Percentiles rank a stretch among this genome's conserved stretches.
Evolutionary conservation across 1,284 basidiomycete genomes (phyloP).

Genomic region (Cutaneotrichosporon sp.): DNA sequence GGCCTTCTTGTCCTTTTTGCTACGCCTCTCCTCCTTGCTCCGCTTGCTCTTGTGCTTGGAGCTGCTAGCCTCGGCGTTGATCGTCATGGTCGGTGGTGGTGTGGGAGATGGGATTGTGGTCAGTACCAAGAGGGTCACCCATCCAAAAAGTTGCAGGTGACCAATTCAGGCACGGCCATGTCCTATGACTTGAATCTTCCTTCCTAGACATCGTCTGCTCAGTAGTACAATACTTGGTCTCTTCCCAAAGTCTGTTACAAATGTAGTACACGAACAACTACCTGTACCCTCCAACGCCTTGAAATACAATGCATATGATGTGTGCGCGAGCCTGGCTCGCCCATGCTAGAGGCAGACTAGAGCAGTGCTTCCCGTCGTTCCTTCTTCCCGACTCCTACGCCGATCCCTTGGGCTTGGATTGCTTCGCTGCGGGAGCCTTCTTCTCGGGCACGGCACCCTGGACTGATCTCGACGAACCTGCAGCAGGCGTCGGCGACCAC

Average conservation of each 20-base stretch:
- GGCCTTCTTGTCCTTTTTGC: conserved; percentile 23
- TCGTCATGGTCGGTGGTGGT: conserved; percentile 20
- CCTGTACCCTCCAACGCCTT: neutral
- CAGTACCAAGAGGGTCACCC: neutral
- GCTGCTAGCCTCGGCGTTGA: conserved; percentile 32
- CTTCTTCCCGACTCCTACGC: neutral
- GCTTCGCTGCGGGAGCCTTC: neutral
- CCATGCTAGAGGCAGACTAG: conserved; percentile 7
- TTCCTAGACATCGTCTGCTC: neutral
- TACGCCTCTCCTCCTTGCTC: conserved; percentile 25
- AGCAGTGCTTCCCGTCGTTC: conserved; percentile 1
- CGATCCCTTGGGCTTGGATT: neutral
- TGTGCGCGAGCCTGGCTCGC: conserved; percentile 1
- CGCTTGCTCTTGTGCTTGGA: conserved; percentile 30
- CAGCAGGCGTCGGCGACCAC: conserved; percentile 26
- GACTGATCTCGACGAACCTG: neutral
- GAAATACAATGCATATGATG: conserved; percentile 23
- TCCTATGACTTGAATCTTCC: neutral
- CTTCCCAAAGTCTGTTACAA: neutral
- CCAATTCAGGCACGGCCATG: conserved; percentile 26
- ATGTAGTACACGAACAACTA: neutral
- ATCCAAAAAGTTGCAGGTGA: conserved; percentile 27
- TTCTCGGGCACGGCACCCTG: conserved; percentile 5
- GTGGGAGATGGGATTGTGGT: conserved; percentile 12
- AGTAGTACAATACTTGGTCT: neutral